A percentile compares a stretch with the other conserved stretches of the same genome.
Evolutionary conservation across 2,329 filamentous ascomycete species (phyloP).

Genomic region (Orbilia oligospora): DNA sequence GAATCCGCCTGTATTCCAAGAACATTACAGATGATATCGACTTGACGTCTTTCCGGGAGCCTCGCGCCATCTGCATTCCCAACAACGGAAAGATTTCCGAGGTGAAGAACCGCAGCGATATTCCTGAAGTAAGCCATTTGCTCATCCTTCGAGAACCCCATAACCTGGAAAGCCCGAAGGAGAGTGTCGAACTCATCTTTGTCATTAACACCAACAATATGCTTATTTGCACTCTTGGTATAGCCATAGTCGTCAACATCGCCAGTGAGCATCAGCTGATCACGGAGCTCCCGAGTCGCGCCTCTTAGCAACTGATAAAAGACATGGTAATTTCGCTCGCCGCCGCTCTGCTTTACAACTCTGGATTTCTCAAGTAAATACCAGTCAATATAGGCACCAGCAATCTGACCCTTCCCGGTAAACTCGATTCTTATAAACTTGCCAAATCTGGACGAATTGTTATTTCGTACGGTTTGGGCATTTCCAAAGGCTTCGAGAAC

Average conservation of each 20-base stretch:
- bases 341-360: slow-evolving; percentile 87
- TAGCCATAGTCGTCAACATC: slow-evolving; percentile 91
- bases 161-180: slow-evolving; percentile 92
- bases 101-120: slow-evolving; percentile 89
- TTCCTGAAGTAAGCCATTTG: slow-evolving; percentile 87
- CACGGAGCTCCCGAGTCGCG: slow-evolving; percentile 79
- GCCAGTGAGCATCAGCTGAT: slow-evolving; percentile 81
- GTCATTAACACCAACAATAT: slow-evolving; percentile 91
- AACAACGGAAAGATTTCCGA: slow-evolving; percentile 90
- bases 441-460: slow-evolving; percentile 97
- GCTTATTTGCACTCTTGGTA: slow-evolving; percentile 90
- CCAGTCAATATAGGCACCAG: slow-evolving; percentile 98
- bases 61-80: slow-evolving; percentile 83
- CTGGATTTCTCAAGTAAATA: slow-evolving; percentile 98
- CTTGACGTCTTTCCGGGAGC: slow-evolving; percentile 80
- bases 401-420: slow-evolving; percentile 86
- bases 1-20: slow-evolving; percentile 86
- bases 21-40: slow-evolving; percentile 83
- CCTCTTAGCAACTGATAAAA: slow-evolving; percentile 96
- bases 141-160: slow-evolving; percentile 90
- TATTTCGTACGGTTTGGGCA: slow-evolving; percentile 96
- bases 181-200: slow-evolving; percentile 88
- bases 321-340: slow-evolving; percentile 95
- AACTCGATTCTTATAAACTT: slow-evolving; percentile 99
- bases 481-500: slow-evolving; percentile 99